Conservation (phyloP, 768 basidiomycete species). For the Lentinula raphanica region DNA sequence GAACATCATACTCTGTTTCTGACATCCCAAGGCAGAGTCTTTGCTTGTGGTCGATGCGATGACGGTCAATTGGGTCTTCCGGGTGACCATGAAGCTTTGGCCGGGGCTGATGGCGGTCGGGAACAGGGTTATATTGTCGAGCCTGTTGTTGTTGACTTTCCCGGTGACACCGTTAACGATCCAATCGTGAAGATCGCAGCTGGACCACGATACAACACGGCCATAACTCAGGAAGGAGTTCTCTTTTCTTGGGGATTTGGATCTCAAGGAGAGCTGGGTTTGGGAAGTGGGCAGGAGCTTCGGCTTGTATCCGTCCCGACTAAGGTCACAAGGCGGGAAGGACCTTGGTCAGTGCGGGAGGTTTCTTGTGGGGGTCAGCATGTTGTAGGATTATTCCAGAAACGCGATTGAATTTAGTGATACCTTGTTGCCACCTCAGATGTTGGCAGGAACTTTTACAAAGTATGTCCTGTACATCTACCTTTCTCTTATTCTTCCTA, state of each 20-base stretch:
- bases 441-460: too few species aligned
- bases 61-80: constrained; percentile 13
- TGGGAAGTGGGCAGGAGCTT: constrained; percentile 22
- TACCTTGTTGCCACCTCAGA: too few species aligned
- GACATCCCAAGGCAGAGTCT: constrained; percentile 12
- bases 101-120: constrained; percentile 11
- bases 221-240: constrained; percentile 39
- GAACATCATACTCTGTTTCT: constrained; percentile 16
- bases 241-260: constrained; percentile 48
- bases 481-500: too few species aligned
- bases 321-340: constrained; percentile 40
- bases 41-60: constrained; percentile 12
- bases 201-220: constrained; percentile 48
- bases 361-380: constrained; percentile 51
- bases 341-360: constrained; percentile 35
- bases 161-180: constrained; percentile 26
- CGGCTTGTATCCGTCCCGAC: constrained; percentile 28
- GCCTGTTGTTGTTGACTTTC: constrained; percentile 44
- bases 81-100: constrained; percentile 7
- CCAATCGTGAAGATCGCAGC: constrained; percentile 40
- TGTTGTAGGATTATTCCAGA: constrained; percentile 40
- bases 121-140: constrained; percentile 36
- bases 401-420: constrained; percentile 6
- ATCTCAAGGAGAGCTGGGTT: constrained; percentile 44
- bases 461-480: too few species aligned